A percentile compares a stretch with the other conserved stretches of the same genome.
phyloP scores from a whole-genome alignment of 2,329 filamentous ascomycete genomes.

The Fusarium sp. region DNA sequence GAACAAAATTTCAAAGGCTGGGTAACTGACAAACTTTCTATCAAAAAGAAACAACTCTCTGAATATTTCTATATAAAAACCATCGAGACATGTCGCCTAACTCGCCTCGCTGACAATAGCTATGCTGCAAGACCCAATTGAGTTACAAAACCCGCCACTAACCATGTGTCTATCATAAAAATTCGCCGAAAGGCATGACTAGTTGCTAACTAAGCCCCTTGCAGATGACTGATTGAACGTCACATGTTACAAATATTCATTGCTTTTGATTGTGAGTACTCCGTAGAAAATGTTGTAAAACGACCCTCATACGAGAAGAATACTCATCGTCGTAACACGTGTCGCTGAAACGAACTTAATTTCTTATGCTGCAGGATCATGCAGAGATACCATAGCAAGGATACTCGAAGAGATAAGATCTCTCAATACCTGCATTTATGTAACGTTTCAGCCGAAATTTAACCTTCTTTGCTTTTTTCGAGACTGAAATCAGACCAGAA shows the following conservation, averaged over 20 bases:
- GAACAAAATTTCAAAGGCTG: too few relatives aligned
- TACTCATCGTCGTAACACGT: neutral
- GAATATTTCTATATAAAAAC: too few relatives aligned
- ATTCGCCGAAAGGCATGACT: too few relatives aligned
- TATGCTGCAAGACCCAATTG: neutral
- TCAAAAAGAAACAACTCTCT: too few relatives aligned
- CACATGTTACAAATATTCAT: neutral
- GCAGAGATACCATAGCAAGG: neutral
- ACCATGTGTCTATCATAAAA: too few relatives aligned
- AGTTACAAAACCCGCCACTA: neutral
- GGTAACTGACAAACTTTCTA: too few relatives aligned
- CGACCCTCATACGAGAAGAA: neutral
- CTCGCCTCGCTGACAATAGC: too few relatives aligned
- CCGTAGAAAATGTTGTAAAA: rapidly evolving
- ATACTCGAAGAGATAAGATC: too few relatives aligned
- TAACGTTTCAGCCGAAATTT: neutral
- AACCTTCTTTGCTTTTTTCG: constrained; percentile 4
- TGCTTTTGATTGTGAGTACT: neutral
- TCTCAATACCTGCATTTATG: too few relatives aligned
- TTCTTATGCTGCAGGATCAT: neutral
- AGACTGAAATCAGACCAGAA: neutral
- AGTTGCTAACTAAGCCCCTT: neutral
- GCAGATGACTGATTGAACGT: neutral
- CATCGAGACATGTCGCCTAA: too few relatives aligned
- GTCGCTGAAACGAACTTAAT: neutral